These are phyloP conservation scores for Carex myosuroides DNA, from an alignment of 176 grass and related monocot genomes.

Conservation along the genomic window DNA sequence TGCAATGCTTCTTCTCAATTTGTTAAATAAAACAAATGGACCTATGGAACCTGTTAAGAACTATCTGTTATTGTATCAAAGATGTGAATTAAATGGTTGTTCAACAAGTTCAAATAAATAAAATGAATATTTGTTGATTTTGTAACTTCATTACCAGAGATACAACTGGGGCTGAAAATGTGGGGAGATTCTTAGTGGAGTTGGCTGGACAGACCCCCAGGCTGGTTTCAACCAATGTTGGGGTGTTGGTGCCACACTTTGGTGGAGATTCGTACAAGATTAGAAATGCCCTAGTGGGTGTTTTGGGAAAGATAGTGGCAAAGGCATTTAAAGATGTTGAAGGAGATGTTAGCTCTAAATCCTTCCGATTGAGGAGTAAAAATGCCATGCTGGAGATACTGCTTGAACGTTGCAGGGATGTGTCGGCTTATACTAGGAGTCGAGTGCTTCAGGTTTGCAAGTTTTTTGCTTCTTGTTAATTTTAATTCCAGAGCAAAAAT, in stretches of 20 bases:
- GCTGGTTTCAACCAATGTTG: constrained; percentile 85
- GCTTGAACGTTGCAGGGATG: constrained; percentile 82
- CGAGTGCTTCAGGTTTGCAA: constrained; percentile 56
- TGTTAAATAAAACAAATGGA: background rate
- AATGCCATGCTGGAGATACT: constrained; percentile 92
- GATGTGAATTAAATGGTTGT: background rate
- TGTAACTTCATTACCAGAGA: constrained; percentile 40
- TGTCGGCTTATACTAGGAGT: constrained; percentile 92
- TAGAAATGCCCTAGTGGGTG: constrained; percentile 90
- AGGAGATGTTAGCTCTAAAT: constrained; percentile 59
- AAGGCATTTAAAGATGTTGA: constrained; percentile 86
- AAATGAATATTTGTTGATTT: constrained; percentile 6
- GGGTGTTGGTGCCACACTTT: constrained; percentile 85
- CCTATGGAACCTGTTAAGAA: background rate
- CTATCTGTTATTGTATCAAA: background rate
- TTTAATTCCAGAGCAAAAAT: background rate
- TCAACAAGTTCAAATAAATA: background rate
- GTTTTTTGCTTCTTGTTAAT: background rate
- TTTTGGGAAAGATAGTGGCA: constrained; percentile 74
- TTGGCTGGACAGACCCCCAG: constrained; percentile 66
- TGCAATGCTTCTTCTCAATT: background rate
- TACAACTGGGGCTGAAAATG: constrained; percentile 67
- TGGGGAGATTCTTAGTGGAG: constrained; percentile 82
- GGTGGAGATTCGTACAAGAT: constrained; percentile 97
- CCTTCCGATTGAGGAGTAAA: constrained; percentile 61